These are phyloP conservation scores for Fusarium fujikuroi DNA, from an alignment of 2,329 filamentous ascomycete genomes.

Conservation along the genomic window DNA sequence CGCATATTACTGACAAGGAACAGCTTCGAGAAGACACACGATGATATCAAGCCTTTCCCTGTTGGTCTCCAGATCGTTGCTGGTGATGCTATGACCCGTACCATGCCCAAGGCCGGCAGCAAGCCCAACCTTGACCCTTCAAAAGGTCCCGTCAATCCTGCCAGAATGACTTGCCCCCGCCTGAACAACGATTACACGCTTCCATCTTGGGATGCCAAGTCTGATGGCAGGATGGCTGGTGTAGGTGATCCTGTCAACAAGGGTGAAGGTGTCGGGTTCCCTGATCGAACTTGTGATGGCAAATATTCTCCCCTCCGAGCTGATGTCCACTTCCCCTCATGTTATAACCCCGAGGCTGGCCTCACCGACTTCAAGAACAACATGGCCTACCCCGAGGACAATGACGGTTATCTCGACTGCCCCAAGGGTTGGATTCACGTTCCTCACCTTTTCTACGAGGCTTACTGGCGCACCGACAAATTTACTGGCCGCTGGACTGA, in stretches of 20 bases:
- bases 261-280: slow-evolving; percentile 73
- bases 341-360: slow-evolving; percentile 74
- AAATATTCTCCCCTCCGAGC: slow-evolving; percentile 69
- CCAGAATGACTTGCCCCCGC: slow-evolving; percentile 71
- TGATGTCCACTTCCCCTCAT: slow-evolving; percentile 78
- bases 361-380: slow-evolving; percentile 71
- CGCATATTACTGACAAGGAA: slow-evolving; percentile 18
- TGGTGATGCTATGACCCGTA: slow-evolving; percentile 69
- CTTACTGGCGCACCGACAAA: slow-evolving; percentile 68
- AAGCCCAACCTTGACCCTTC: slow-evolving; percentile 62
- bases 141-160: slow-evolving; percentile 62
- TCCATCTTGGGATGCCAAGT: slow-evolving; percentile 64
- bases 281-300: slow-evolving; percentile 74
- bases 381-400: slow-evolving; percentile 69
- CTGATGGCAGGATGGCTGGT: slow-evolving; percentile 65
- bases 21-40: slow-evolving; percentile 70
- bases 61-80: slow-evolving; percentile 76
- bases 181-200: slow-evolving; percentile 56
- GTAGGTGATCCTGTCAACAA: slow-evolving; percentile 65
- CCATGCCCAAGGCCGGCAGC: slow-evolving; percentile 65
- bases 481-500: slow-evolving; percentile 65
- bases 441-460: slow-evolving; percentile 68
- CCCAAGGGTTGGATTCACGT: slow-evolving; percentile 64
- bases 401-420: slow-evolving; percentile 64
- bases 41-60: slow-evolving; percentile 76